Evolutionary conservation across 78 protist species (phyloP).

Genomic region (Chrysochromulina tobinii): DNA sequence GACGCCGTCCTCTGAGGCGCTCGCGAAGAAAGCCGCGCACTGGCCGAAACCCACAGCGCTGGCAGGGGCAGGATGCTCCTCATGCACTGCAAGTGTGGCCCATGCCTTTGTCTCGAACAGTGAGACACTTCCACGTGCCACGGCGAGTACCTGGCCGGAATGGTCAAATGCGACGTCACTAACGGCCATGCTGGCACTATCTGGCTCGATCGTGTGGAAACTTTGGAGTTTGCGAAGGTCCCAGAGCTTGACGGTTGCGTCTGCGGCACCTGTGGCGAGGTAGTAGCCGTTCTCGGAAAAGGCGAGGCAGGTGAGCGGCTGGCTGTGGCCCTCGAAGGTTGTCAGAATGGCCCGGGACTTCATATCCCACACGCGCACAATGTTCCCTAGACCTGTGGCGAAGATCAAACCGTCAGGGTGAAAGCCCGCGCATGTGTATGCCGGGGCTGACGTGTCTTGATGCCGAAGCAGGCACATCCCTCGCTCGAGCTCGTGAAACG

Average conservation of each 20-base stretch:
- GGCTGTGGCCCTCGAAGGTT: constrained; percentile 52
- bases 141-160: constrained; percentile 61
- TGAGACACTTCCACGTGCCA: neutral
- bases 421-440: constrained; percentile 26
- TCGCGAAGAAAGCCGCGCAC: no score
- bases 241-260: constrained; percentile 60
- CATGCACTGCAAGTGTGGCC: no score
- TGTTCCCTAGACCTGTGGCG: constrained; percentile 67
- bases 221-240: constrained; percentile 73
- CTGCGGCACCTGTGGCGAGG: neutral
- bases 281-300: constrained; percentile 82
- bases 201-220: constrained; percentile 50
- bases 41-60: no score
- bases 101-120: neutral
- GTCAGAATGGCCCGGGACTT: constrained; percentile 51
- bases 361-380: constrained; percentile 70
- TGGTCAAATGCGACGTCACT: constrained; percentile 59
- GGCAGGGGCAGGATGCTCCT: no score
- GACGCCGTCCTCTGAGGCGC: no score
- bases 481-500: constrained; percentile 64
- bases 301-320: constrained; percentile 22
- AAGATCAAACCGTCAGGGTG: constrained; percentile 95
- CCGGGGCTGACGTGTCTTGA: neutral
- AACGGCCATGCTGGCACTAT: neutral
- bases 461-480: constrained; percentile 22